Conservation (phyloP, 2,329 filamentous ascomycete genomes). For the Myrmaecium sp. region DNA sequence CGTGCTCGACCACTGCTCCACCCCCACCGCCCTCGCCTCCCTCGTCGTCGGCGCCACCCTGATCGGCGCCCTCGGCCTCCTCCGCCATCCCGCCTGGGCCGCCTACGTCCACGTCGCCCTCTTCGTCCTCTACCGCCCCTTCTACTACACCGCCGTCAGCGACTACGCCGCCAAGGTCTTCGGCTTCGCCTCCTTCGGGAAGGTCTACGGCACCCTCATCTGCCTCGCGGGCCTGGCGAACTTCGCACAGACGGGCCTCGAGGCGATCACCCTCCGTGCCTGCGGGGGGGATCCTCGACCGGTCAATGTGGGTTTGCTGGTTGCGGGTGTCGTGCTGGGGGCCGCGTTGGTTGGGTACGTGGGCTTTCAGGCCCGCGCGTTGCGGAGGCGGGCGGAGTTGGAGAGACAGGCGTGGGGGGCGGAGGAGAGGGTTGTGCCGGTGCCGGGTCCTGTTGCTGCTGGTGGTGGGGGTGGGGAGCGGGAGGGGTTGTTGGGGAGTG, state of each 20-base stretch:
- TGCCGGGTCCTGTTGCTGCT: no score
- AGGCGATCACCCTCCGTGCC: conserved; percentile 56
- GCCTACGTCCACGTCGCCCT: conserved; percentile 62
- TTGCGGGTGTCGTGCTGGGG: conserved; percentile 46
- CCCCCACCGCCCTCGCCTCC: conserved; percentile 49
- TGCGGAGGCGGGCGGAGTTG: neutral
- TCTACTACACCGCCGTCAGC: conserved; percentile 77
- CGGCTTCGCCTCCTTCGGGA: conserved; percentile 78
- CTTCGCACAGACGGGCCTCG: conserved; percentile 65
- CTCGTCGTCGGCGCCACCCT: conserved; percentile 55
- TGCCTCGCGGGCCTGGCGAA: conserved; percentile 72
- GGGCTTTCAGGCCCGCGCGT: conserved; percentile 11
- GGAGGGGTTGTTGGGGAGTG: no score
- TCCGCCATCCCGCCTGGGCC: conserved; percentile 49
- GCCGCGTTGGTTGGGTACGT: conserved; percentile 51
- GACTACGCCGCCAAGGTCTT: conserved; percentile 88
- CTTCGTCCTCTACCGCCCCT: conserved; percentile 71
- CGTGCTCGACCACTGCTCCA: conserved; percentile 61
- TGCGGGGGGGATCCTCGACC: conserved; percentile 61
- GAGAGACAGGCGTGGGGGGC: no score
- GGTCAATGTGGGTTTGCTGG: conserved; percentile 54
- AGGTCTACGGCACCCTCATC: conserved; percentile 84
- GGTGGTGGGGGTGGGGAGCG: no score
- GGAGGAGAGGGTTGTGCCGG: no score
- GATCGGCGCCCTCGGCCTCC: conserved; percentile 61